Conservation (phyloP, 495 filamentous ascomycete genomes). For the Copromyces sp. region DNA sequence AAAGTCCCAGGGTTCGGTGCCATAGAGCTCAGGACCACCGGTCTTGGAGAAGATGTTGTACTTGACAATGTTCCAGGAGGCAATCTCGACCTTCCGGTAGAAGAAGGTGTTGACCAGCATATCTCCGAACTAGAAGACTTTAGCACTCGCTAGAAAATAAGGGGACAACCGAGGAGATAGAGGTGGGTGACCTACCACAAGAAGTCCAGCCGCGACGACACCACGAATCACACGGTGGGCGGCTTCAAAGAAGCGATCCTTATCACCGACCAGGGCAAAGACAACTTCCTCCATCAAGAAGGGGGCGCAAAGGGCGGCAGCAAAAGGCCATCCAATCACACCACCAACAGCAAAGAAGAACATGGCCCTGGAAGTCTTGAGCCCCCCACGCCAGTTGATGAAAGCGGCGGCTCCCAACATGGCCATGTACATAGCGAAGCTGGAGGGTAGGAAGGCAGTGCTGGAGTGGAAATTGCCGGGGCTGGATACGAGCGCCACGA, state of each 20-base stretch:
- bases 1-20: constrained; percentile 94
- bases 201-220: constrained; percentile 48
- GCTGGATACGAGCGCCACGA: constrained; percentile 62
- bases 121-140: constrained; percentile 36
- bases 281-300: constrained; percentile 68
- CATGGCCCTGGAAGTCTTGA: constrained; percentile 70
- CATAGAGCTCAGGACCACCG: constrained; percentile 86
- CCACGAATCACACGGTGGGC: constrained; percentile 56
- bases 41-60: constrained; percentile 86
- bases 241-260: constrained; percentile 45
- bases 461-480: constrained; percentile 93
- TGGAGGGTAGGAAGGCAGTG: constrained; percentile 78
- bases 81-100: constrained; percentile 64
- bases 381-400: constrained; percentile 68
- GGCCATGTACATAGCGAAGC: constrained; percentile 91
- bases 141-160: constrained; percentile 9
- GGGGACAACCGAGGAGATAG: constrained; percentile 2
- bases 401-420: constrained; percentile 83
- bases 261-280: constrained; percentile 46
- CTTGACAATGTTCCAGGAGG: constrained; percentile 84
- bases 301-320: constrained; percentile 70
- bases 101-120: constrained; percentile 65
- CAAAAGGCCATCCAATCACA: constrained; percentile 92
- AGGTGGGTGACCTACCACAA: constrained; percentile 51
- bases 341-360: constrained; percentile 89